These are phyloP conservation scores for Cladobotryum mycophilum DNA, from an alignment of 2,329 filamentous ascomycete species.

Conservation along the genomic window DNA sequence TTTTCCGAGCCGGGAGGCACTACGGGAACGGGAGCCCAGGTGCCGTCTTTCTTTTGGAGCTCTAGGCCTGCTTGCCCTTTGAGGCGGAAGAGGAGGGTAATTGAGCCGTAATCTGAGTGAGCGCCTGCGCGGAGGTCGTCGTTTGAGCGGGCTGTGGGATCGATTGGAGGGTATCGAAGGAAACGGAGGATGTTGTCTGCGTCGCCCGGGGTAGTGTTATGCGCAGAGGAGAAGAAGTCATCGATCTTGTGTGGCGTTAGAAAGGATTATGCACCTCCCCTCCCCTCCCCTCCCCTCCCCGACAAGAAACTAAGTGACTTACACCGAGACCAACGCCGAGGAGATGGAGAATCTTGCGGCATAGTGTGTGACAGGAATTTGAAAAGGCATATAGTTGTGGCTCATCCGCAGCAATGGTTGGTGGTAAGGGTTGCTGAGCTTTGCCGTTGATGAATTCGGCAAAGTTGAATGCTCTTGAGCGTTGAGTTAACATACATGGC, in stretches of 20 bases:
- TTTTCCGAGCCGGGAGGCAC: slow-evolving; percentile 52
- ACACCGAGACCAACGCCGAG: slow-evolving; percentile 73
- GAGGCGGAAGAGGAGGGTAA: slow-evolving; percentile 77
- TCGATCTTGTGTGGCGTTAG: slow-evolving; percentile 25
- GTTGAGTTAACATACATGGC: neutral
- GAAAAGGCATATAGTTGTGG: slow-evolving; percentile 60
- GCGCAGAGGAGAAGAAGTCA: slow-evolving; percentile 50
- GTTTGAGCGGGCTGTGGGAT: slow-evolving; percentile 35
- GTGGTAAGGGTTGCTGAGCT: slow-evolving; percentile 71
- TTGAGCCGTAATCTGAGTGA: slow-evolving; percentile 77
- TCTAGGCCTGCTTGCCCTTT: slow-evolving; percentile 81
- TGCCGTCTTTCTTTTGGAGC: slow-evolving; percentile 55
- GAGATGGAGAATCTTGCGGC: slow-evolving; percentile 64
- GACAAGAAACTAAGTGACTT: slow-evolving; percentile 14
- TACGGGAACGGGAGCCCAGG: slow-evolving; percentile 62
- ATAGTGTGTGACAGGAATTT: slow-evolving; percentile 64
- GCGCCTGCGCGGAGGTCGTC: slow-evolving; percentile 79
- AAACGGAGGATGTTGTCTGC: slow-evolving; percentile 60
- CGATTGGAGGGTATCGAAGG: slow-evolving; percentile 62
- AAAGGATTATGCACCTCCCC: neutral
- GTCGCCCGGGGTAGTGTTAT: slow-evolving; percentile 37
- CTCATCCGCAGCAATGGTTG: slow-evolving; percentile 53
- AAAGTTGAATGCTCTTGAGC: slow-evolving; percentile 79
- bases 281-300: neutral
- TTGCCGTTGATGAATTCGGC: slow-evolving; percentile 65